Evolutionary conservation across 106 monocot species (phyloP), one percentile per base, ranked within the genome.

Genomic region (Phalaenopsis aphrodite): DNA sequence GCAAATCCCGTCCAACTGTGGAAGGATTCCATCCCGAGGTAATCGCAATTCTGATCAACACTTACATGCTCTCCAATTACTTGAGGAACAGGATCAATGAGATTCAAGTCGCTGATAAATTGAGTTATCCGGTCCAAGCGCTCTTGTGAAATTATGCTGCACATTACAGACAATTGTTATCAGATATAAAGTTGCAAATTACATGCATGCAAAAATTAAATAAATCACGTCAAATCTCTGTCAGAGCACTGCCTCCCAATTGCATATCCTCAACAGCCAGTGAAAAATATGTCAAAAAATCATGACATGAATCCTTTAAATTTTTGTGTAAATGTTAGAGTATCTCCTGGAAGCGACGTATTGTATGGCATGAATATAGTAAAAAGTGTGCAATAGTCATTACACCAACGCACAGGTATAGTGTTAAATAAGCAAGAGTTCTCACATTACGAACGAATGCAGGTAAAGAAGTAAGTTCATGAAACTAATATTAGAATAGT

Each of bases 61-160:
- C 87, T 79, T 55, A 84, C 85, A 80, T 86, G 79, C 75, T 84
- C 83, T 72, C 45, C 82, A 72, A 82, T 41, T 11, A 78, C 84
- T 80, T 42, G 84, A 76, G 90, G 84, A 52, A 87, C 41, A 56
- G 87, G 47, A 52, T 92, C 90, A 47, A 79, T 78, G n/a, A 92
- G 79, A 56, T 79, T 81, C 77, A 98, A 90, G 82, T 94, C 92
- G 83, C 81, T 91, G 67, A 90, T 87, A 87, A 85, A 94, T 43
- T 94, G 92, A 79, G 89, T 94, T 76, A 98, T 92, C 84, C 98
- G 87, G 55, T 98, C 92, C 82, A 98, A 83, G 46, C 98, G 88
- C 84, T 98, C 94, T 82, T 98, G 94, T 39, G 98, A 86, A 86
- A 94, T 84, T 76, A 98, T 86, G 86, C 98, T 98, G 92, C 73